Conservation (phyloP, 1,284 basidiomycete genomes). For the Rhodotorula sp. region DNA sequence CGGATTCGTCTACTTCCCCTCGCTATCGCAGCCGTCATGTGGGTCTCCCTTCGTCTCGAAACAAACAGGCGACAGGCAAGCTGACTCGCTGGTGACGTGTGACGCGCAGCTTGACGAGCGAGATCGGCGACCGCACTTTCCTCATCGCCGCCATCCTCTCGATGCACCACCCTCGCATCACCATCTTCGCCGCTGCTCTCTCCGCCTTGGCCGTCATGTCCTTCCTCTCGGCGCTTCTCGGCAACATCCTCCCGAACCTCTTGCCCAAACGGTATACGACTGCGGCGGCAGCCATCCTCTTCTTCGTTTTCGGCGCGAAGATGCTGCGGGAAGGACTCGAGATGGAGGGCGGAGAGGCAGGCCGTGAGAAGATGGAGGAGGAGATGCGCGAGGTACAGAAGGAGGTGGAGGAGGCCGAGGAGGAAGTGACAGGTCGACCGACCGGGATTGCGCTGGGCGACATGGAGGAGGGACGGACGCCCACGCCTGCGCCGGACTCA, state of each 20-base stretch:
- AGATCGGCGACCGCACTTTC: slow-evolving; percentile 92
- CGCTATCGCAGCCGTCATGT: slow-evolving; percentile 6
- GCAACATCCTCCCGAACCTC: slow-evolving; percentile 76
- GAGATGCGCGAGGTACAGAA: slow-evolving; percentile 63
- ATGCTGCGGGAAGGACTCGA: slow-evolving; percentile 75
- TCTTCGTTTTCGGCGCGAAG: slow-evolving; percentile 80
- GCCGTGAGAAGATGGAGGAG: slow-evolving; percentile 73
- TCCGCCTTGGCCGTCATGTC: slow-evolving; percentile 89
- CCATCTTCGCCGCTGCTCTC: slow-evolving; percentile 88
- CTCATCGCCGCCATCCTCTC: slow-evolving; percentile 95
- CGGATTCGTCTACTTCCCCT: neutral
- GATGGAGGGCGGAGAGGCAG: slow-evolving; percentile 71
- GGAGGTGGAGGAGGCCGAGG: slow-evolving; percentile 71
- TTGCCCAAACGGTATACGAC: slow-evolving; percentile 79
- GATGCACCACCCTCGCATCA: slow-evolving; percentile 81
- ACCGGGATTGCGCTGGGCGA: slow-evolving; percentile 18
- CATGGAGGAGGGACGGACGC: slow-evolving; percentile 40
- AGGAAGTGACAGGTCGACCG: slow-evolving; percentile 61
- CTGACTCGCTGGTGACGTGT: neutral
- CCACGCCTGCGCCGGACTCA: neutral
- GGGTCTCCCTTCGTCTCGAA: neutral
- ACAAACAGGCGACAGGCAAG: no score
- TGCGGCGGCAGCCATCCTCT: slow-evolving; percentile 71
- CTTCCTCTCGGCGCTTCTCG: slow-evolving; percentile 80
- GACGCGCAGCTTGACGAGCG: slow-evolving; percentile 46